Conservation (phyloP, 345 rosid genomes). For the Cardamine occulta region DNA sequence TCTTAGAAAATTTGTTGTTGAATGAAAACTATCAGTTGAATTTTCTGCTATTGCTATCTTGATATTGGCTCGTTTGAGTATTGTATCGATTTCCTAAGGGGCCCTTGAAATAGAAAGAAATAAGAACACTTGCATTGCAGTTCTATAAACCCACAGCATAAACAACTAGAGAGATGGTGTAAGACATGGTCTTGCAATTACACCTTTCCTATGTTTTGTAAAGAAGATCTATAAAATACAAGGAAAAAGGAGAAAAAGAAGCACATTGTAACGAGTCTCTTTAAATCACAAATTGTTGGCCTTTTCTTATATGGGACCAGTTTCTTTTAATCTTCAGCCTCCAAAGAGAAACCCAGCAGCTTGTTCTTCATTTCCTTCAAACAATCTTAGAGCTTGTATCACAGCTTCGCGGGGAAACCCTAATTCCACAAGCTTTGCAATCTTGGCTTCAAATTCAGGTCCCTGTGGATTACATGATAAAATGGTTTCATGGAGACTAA, state of each 20-base stretch:
- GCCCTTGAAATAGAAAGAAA: neutral
- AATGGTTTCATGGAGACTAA: slow-evolving; percentile 4
- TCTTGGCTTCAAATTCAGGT: slow-evolving; percentile 86
- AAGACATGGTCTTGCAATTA: slow-evolving; percentile 17
- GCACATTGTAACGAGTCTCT: slow-evolving; percentile 4
- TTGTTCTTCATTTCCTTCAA: slow-evolving; percentile 89
- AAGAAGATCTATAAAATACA: slow-evolving; percentile 36
- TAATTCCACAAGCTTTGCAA: slow-evolving; percentile 85
- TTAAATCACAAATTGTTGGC: slow-evolving; percentile 39
- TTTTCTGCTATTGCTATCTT: neutral
- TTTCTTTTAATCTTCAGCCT: slow-evolving; percentile 51
- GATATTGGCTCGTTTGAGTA: neutral
- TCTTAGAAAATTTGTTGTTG: neutral
- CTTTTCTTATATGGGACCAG: neutral
- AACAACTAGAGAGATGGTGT: slow-evolving; percentile 10
- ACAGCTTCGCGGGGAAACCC: slow-evolving; percentile 87
- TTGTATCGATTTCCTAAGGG: neutral
- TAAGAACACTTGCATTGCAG: neutral
- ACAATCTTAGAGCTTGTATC: slow-evolving; percentile 82
- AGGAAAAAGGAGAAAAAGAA: neutral
- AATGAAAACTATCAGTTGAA: neutral
- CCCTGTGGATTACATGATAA: slow-evolving; percentile 49
- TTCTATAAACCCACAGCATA: neutral
- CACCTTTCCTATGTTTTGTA: slow-evolving; percentile 32
- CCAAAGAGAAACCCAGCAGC: slow-evolving; percentile 97